Percentiles rank a stretch among this genome's conserved stretches.
phyloP scores from a whole-genome alignment of 345 rosid genomes.

The Brassica cretica region DNA sequence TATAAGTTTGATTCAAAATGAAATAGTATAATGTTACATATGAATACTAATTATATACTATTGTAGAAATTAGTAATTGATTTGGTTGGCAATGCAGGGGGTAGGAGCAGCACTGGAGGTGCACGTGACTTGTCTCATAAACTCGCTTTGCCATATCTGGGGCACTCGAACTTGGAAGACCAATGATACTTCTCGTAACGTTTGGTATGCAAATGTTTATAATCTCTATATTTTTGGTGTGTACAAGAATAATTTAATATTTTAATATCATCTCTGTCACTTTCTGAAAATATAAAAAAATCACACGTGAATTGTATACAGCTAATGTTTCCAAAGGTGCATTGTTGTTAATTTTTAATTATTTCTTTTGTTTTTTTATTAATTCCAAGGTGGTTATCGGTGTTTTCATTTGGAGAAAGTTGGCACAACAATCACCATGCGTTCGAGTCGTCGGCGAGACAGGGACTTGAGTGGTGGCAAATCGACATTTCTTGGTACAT shows the following conservation, averaged over 20 bases:
- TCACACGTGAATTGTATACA: not conserved
- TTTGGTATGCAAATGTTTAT: conserved; percentile 52
- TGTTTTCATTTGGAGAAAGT: conserved; percentile 88
- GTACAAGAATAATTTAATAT: not conserved
- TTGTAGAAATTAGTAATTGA: not conserved
- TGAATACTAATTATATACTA: not conserved
- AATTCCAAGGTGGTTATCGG: conserved; percentile 70
- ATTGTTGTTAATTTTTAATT: not conserved
- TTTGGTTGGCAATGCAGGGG: conserved; percentile 45
- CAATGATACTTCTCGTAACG: conserved; percentile 77
- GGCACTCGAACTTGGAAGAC: conserved; percentile 83
- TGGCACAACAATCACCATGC: conserved; percentile 97
- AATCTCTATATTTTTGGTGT: not conserved
- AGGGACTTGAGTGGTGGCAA: conserved; percentile 94
- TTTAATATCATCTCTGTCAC: not conserved
- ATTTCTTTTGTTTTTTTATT: not conserved
- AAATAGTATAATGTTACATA: not conserved
- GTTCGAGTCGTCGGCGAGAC: conserved; percentile 74
- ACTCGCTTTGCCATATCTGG: conserved; percentile 91
- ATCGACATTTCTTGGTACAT: conserved; percentile 82
- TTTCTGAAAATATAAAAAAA: not conserved
- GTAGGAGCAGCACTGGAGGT: conserved; percentile 62
- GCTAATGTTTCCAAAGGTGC: conserved; percentile 4
- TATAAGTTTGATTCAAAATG: conserved; percentile 26
- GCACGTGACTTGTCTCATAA: conserved; percentile 82